Conservation (phyloP, 208 protist species). For the Baffinella frigidus region DNA sequence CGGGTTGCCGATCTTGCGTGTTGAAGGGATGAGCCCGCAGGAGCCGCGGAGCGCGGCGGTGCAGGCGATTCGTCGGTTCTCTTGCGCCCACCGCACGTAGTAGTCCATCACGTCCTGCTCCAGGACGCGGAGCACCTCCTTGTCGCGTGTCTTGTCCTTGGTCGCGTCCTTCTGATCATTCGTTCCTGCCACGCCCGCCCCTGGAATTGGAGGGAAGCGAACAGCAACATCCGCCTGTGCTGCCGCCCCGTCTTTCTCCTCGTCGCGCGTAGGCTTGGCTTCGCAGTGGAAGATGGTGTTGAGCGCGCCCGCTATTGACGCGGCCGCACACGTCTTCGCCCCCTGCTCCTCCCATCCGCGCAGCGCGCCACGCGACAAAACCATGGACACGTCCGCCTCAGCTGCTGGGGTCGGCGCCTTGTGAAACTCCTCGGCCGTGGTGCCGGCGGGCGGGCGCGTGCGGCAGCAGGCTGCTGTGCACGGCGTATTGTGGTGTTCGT, state of each 20-base stretch:
- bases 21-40: constrained; percentile 2
- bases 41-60: background rate
- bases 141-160: background rate
- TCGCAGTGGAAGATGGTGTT: background rate
- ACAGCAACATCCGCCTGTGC: too few species aligned
- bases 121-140: background rate
- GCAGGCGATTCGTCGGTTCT: background rate
- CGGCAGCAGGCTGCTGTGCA: background rate
- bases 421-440: background rate
- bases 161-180: background rate
- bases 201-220: too few species aligned
- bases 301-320: constrained; percentile 14
- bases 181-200: too few species aligned
- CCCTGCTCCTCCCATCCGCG: constrained; percentile 4
- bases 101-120: constrained; percentile 50
- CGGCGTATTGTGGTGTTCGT: background rate
- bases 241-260: too few species aligned
- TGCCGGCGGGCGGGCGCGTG: background rate
- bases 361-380: background rate
- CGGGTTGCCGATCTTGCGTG: constrained; percentile 36
- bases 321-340: constrained; percentile 18
- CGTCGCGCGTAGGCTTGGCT: too few species aligned
- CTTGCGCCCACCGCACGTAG: constrained; percentile 14
- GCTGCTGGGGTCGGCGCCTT: too few species aligned
- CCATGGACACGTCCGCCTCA: background rate